phyloP scores from a whole-genome alignment of 148 eudicot genomes.

The Polygonum aviculare region DNA sequence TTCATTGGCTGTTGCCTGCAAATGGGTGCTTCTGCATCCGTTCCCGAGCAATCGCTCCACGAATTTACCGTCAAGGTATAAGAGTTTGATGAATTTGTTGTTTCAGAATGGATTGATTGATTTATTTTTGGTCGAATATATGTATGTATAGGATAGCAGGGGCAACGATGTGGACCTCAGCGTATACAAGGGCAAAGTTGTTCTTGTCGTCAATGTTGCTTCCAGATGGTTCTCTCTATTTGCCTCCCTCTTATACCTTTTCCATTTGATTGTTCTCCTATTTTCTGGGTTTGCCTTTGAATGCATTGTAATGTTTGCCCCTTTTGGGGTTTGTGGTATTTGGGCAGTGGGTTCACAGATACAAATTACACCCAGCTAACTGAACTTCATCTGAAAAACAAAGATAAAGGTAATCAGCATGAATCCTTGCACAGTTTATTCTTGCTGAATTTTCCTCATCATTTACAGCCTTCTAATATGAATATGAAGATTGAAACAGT shows the following conservation, averaged over 20 bases:
- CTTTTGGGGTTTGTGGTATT: neutral
- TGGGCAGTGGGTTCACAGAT: slow-evolving; percentile 63
- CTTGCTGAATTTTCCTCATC: neutral
- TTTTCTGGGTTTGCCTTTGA: neutral
- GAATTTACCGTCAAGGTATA: slow-evolving; percentile 66
- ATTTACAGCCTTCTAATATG: neutral
- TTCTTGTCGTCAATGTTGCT: slow-evolving; percentile 86
- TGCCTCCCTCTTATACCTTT: neutral
- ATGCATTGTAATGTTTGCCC: neutral
- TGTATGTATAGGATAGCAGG: slow-evolving; percentile 37
- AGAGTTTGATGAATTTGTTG: neutral
- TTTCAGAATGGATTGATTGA: neutral
- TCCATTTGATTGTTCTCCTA: neutral
- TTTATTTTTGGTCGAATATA: neutral
- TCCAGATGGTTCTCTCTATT: slow-evolving; percentile 60
- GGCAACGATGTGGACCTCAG: slow-evolving; percentile 67
- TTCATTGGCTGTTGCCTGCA: neutral
- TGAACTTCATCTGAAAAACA: slow-evolving; percentile 54
- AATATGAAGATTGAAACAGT: neutral
- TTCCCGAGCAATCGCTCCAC: slow-evolving; percentile 53
- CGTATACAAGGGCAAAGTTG: slow-evolving; percentile 73
- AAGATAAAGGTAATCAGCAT: slow-evolving; percentile 45
- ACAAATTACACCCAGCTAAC: slow-evolving; percentile 72
- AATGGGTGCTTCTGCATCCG: slow-evolving; percentile 61
- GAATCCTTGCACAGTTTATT: neutral